These are phyloP conservation scores for Mycena citricolor DNA, from an alignment of 1,284 basidiomycete species.

Conservation along the genomic window DNA sequence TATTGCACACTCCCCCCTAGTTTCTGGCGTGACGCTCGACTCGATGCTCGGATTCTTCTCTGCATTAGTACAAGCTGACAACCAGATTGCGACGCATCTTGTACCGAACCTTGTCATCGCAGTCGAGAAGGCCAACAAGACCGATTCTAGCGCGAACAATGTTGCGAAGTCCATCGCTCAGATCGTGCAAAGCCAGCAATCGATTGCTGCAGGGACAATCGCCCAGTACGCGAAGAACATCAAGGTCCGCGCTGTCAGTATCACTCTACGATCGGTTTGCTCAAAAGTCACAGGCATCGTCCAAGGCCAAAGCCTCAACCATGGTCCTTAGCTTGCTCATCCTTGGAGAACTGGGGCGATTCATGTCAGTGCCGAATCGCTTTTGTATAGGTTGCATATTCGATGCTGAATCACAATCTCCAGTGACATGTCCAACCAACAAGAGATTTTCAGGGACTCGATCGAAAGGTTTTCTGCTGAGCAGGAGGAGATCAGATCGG, in stretches of 20 bases:
- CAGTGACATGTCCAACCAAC: slow-evolving; percentile 82
- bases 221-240: slow-evolving; percentile 78
- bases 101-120: slow-evolving; percentile 68
- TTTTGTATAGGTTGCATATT: slow-evolving; percentile 10
- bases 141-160: slow-evolving; percentile 60
- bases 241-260: slow-evolving; percentile 47
- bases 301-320: slow-evolving; percentile 66
- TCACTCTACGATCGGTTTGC: background rate
- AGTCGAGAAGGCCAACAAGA: slow-evolving; percentile 56
- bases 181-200: slow-evolving; percentile 69
- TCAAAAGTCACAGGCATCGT: slow-evolving; percentile 42
- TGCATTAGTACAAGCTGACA: slow-evolving; percentile 79
- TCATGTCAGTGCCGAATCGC: slow-evolving; percentile 56
- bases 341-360: slow-evolving; percentile 87
- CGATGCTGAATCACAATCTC: no score
- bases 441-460: slow-evolving; percentile 71
- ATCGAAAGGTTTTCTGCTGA: slow-evolving; percentile 75
- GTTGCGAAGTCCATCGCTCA: slow-evolving; percentile 83
- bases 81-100: slow-evolving; percentile 75
- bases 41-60: slow-evolving; percentile 80
- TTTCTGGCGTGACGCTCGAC: slow-evolving; percentile 76
- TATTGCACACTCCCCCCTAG: slow-evolving; percentile 75
- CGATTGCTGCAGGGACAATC: slow-evolving; percentile 76
- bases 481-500: slow-evolving; percentile 81
- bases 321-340: slow-evolving; percentile 84